These are phyloP conservation scores for Yarrowia sp. DNA, from an alignment of 805 yeast species.

Conservation along the genomic window DNA sequence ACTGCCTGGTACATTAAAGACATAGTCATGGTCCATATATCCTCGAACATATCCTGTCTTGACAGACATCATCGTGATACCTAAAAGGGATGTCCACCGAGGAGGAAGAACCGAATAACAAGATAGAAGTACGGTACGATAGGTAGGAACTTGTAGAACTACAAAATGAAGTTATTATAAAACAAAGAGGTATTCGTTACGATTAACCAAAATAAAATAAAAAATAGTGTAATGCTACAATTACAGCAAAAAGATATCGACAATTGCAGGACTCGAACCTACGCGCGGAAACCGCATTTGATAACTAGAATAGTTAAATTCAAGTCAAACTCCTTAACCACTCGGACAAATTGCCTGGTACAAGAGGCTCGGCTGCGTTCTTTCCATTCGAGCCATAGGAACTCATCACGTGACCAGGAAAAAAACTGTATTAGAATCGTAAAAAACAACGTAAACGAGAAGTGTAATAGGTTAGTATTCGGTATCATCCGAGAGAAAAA, in stretches of 20 bases:
- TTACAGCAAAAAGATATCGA: background rate
- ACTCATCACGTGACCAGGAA: background rate
- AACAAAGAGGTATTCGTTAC: no score
- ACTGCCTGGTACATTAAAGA: no score
- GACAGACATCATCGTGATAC: no score
- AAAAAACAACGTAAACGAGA: background rate
- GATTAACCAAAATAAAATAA: no score
- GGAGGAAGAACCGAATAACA: no score
- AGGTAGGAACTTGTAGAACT: no score
- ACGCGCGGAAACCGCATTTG: constrained; percentile 25
- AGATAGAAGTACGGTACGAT: no score
- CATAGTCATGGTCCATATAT: no score
- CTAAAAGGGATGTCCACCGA: no score
- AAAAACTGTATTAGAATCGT: background rate
- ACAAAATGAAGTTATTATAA: background rate
- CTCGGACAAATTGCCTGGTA: constrained; percentile 20
- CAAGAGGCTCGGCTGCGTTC: background rate
- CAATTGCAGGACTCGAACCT: constrained; percentile 25
- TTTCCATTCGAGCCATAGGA: background rate
- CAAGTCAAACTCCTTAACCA: constrained; percentile 25
- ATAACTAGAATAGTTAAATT: constrained; percentile 4
- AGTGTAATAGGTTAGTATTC: background rate
- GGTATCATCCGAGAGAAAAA: background rate
- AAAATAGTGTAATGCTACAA: background rate
- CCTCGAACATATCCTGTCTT: no score